Conservation (phyloP, 495 filamentous ascomycete genomes). For the Aspergillus avenaceus region DNA sequence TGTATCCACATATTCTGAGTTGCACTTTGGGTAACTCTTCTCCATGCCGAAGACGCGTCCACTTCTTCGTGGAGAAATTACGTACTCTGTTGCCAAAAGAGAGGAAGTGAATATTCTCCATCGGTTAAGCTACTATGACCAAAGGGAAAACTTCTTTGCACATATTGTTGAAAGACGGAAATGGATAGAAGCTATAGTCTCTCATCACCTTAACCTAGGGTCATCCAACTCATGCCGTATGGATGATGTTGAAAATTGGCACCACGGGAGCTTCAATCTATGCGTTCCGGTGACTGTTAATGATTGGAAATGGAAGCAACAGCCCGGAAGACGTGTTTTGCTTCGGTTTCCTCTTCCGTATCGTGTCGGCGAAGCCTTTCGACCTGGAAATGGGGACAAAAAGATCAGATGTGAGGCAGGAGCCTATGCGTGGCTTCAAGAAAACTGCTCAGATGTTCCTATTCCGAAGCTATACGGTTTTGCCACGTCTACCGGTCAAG, state of each 20-base stretch:
- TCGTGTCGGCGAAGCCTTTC: slow-evolving; percentile 26
- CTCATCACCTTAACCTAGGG: neutral
- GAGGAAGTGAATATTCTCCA: slow-evolving; percentile 1
- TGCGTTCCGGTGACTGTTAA: slow-evolving; percentile 28
- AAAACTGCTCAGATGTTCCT: slow-evolving; percentile 29
- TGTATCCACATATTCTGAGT: too few relatives aligned
- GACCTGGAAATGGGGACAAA: slow-evolving; percentile 32
- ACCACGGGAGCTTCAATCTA: slow-evolving; percentile 32
- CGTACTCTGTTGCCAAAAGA: neutral
- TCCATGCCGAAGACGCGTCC: neutral
- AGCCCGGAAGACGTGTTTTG: slow-evolving; percentile 21
- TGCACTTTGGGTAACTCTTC: too few relatives aligned
- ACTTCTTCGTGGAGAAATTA: neutral
- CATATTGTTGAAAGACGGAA: neutral
- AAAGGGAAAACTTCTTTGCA: neutral
- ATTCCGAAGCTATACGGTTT: slow-evolving; percentile 33
- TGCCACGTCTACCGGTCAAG: slow-evolving; percentile 23
- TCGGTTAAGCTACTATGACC: neutral
- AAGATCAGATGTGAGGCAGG: slow-evolving; percentile 34
- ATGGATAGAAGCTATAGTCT: neutral
- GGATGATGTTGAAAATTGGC: neutral
- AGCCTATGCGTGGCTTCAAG: slow-evolving; percentile 29
- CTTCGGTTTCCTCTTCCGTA: slow-evolving; percentile 37
- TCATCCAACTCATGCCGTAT: neutral
- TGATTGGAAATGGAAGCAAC: slow-evolving; percentile 13